phyloP scores from a whole-genome alignment of 495 filamentous ascomycete genomes.

The Bryoglossum gracile region DNA sequence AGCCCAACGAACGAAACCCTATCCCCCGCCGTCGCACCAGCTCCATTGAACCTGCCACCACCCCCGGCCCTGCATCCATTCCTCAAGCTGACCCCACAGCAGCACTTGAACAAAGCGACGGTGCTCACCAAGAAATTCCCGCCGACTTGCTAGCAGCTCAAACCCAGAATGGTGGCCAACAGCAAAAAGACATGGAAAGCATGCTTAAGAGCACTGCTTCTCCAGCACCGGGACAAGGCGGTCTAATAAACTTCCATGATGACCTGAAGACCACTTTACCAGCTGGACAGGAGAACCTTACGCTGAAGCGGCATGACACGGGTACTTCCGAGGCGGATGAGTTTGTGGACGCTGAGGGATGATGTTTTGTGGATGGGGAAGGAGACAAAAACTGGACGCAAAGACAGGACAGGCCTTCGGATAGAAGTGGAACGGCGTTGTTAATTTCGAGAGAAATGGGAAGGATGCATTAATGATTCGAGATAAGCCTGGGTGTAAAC shows the following conservation, averaged over 20 bases:
- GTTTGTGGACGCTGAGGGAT: slow-evolving; percentile 51
- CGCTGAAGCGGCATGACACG: slow-evolving; percentile 33
- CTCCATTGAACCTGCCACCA: neutral
- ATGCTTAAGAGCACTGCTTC: slow-evolving; percentile 36
- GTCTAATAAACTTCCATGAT: slow-evolving; percentile 42
- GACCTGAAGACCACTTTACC: slow-evolving; percentile 42
- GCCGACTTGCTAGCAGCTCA: slow-evolving; percentile 12
- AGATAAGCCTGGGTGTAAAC: slow-evolving; percentile 4
- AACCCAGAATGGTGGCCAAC: slow-evolving; percentile 12
- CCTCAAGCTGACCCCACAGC: too few relatives aligned
- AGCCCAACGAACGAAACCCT: slow-evolving; percentile 30
- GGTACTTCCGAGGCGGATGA: slow-evolving; percentile 43
- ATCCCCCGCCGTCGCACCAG: slow-evolving; percentile 29
- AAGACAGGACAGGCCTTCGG: slow-evolving; percentile 12
- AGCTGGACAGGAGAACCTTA: neutral
- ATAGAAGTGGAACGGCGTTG: slow-evolving; percentile 5
- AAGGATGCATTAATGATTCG: neutral
- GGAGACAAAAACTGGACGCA: too few relatives aligned
- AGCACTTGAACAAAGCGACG: too few relatives aligned
- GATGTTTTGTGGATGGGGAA: too few relatives aligned
- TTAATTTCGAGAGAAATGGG: slow-evolving; percentile 6
- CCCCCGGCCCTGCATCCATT: too few relatives aligned
- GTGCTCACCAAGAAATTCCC: slow-evolving; percentile 5
- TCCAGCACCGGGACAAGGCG: slow-evolving; percentile 17
- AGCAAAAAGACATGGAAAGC: slow-evolving; percentile 32